These are phyloP conservation scores for Escovopsis sp. DNA, from an alignment of 2,329 filamentous ascomycete species.

Conservation along the genomic window DNA sequence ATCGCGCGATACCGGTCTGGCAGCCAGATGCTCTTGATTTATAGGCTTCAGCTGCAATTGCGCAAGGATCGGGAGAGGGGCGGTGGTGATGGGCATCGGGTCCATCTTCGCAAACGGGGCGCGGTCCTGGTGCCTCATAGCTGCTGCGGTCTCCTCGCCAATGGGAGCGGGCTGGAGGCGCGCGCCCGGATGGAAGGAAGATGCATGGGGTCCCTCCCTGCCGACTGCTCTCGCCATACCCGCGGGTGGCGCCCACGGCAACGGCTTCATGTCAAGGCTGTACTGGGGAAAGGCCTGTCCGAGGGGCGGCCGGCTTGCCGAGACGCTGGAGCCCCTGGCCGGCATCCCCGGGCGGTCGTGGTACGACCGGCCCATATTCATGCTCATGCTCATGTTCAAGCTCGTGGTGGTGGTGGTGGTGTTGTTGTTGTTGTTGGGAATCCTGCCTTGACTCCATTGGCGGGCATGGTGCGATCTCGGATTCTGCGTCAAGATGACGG, in stretches of 20 bases:
- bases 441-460: background rate
- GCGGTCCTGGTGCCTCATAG: background rate
- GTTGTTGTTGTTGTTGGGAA: constrained; percentile 5
- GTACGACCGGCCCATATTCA: too few relatives aligned
- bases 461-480: too few relatives aligned
- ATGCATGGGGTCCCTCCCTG: background rate
- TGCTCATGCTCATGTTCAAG: constrained; percentile 10
- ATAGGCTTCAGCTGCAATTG: background rate
- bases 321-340: constrained; percentile 14
- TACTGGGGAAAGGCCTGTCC: too few relatives aligned
- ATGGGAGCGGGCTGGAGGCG: constrained; percentile 1
- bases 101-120: constrained; percentile 2
- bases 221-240: background rate
- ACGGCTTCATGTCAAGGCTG: background rate
- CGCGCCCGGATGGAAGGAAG: background rate
- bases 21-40: constrained; percentile 3
- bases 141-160: constrained; percentile 1
- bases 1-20: constrained; percentile 7
- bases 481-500: too few relatives aligned
- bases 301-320: constrained; percentile 4
- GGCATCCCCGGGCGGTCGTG: constrained; percentile 4
- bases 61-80: constrained; percentile 6
- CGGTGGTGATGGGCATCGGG: too few relatives aligned
- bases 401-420: constrained; percentile 6
- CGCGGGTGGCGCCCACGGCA: constrained; percentile 1